Evolutionary conservation across 768 basidiomycete genomes (phyloP), one percentile per base, ranked within the genome.

Genomic region (Crassisporium funariophilum): DNA sequence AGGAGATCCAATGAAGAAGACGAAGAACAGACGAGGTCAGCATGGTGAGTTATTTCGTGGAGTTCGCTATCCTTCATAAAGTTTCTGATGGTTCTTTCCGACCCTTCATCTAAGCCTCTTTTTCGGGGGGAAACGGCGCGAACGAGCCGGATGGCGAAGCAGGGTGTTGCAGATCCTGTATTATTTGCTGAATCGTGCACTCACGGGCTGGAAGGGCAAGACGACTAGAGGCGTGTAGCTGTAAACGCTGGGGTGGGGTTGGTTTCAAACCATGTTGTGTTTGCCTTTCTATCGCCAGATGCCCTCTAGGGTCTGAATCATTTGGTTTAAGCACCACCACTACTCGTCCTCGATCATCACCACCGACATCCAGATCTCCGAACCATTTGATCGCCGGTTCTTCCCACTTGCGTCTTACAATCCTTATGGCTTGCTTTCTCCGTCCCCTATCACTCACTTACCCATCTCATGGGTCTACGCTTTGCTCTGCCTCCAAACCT

Each of bases 1-100:
- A 19, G 78, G 74, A 31, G 74, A 75, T 11, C 61, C 71, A 3
- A 59, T 75, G 29, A 81, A 79, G 67, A 87, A 88, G 66, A n/a
- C n/a, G n/a, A 84, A 82, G 62, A 74, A 70, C 43, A 58, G 54
- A 39, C 60, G 65, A 24, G 61, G 61, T 25, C 55, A 48, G 12
- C 62, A 65, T 52, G 63, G 71, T 69, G 36, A 59, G 66, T 48
- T 37, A 27, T 21, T 22, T 17, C 20, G 20, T 47, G 23, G 15
- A 10, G 4, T 20, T 40, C 45, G n/a, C 11, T 16, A 16, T 52
- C 19, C 15, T 35, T 25, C 8, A 27, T 41, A 12, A 24, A 27
- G 35, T 40, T 15, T 29, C 27, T 41, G 21, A 41, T 45, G 22
- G 15, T 36, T 29, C 35, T 4, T 12, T 13, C 16, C 17, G 12